phyloP scores from a whole-genome alignment of 768 basidiomycete genomes.

The Inosperma sp. region DNA sequence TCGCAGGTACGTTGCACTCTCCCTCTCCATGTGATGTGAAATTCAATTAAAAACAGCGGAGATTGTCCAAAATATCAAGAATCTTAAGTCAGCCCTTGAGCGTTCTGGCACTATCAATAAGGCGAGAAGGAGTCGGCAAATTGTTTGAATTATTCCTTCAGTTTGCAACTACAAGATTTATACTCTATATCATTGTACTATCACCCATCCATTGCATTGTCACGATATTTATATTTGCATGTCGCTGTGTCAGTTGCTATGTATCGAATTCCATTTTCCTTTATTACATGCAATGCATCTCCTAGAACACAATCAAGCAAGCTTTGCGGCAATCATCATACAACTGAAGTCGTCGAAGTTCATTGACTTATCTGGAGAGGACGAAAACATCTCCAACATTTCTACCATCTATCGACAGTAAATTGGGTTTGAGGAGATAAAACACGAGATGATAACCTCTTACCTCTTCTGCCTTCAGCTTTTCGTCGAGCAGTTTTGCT shows the following conservation, averaged over 20 bases:
- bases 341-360: conserved; percentile 62
- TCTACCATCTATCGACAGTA: conserved; percentile 54
- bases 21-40: background rate
- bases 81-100: conserved; percentile 60
- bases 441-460: conserved; percentile 14
- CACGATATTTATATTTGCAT: too few species aligned
- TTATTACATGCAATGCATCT: background rate
- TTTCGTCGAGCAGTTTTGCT: conserved; percentile 62
- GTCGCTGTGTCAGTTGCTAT: too few species aligned
- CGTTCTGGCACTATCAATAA: conserved; percentile 59
- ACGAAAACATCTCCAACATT: conserved; percentile 77
- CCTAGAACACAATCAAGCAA: conserved; percentile 33
- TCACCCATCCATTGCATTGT: too few species aligned
- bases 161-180: too few species aligned
- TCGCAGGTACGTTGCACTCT: conserved; percentile 55
- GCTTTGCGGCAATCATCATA: conserved; percentile 65
- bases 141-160: conserved; percentile 31
- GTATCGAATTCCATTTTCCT: too few species aligned
- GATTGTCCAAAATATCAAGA: conserved; percentile 70
- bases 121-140: conserved; percentile 59
- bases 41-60: conserved; percentile 43
- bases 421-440: background rate
- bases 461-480: conserved; percentile 72
- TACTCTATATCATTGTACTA: too few species aligned
- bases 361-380: conserved; percentile 64